These are phyloP conservation scores for Lyophyllum semitale DNA, from an alignment of 768 basidiomycete genomes.

Conservation along the genomic window DNA sequence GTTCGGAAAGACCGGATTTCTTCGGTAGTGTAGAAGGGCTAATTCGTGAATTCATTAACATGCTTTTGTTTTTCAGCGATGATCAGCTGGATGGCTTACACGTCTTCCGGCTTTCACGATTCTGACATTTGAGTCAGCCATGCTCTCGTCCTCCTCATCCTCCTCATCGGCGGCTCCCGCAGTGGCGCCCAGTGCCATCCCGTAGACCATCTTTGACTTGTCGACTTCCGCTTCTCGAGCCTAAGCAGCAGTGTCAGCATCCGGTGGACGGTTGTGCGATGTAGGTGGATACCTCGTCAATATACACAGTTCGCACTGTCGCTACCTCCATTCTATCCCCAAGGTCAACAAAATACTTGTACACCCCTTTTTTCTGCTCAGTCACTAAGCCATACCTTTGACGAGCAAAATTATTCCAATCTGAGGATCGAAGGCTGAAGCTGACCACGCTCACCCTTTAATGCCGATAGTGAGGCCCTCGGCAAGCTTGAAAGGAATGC, in stretches of 20 bases:
- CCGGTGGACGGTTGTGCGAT: not conserved
- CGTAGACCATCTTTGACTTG: conserved; percentile 47
- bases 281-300: conserved; percentile 66
- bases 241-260: conserved; percentile 21
- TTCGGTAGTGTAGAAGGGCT: conserved; percentile 87
- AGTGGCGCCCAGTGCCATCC: conserved; percentile 38
- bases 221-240: conserved; percentile 48
- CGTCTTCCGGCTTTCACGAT: conserved; percentile 53
- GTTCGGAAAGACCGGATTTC: conserved; percentile 84
- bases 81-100: conserved; percentile 35
- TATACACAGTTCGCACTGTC: conserved; percentile 64
- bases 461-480: conserved; percentile 75
- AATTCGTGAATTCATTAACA: conserved; percentile 1
- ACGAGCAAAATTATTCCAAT: not conserved
- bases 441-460: conserved; percentile 58
- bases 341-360: conserved; percentile 82
- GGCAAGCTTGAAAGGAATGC: conserved; percentile 77
- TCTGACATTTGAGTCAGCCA: conserved; percentile 31
- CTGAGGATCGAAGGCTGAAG: not conserved
- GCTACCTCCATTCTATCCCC: conserved; percentile 81
- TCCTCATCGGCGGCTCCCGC: conserved; percentile 37
- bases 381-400: conserved; percentile 85
- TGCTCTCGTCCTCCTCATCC: conserved; percentile 40
- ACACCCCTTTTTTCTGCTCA: conserved; percentile 81
- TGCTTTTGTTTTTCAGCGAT: not conserved